Percentiles rank a stretch among this genome's conserved stretches.
phyloP scores from a whole-genome alignment of 805 yeast genomes.

The Kluyveromyces dobzhanskii region DNA sequence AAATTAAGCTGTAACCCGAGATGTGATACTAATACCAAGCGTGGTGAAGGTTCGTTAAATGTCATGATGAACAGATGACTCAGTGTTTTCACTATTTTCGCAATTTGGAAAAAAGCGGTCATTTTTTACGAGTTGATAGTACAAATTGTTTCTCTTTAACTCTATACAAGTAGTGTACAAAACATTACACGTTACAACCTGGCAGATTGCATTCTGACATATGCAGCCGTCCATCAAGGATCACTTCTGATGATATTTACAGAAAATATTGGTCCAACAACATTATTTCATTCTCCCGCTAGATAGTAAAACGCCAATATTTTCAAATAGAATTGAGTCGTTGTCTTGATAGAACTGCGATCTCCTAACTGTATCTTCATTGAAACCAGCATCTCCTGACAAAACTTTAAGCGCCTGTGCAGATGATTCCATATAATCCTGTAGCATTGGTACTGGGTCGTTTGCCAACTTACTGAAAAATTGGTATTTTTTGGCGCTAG shows the following conservation, averaged over 20 bases:
- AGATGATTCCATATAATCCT: conserved; percentile 71
- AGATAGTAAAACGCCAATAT: conserved; percentile 62
- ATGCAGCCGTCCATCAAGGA: too few relatives aligned
- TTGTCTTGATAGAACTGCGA: conserved; percentile 62
- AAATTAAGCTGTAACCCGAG: too few relatives aligned
- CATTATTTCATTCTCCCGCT: conserved; percentile 26
- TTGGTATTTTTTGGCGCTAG: conserved; percentile 55
- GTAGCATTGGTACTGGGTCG: conserved; percentile 69
- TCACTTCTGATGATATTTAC: too few relatives aligned
- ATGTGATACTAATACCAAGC: too few relatives aligned
- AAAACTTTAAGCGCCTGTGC: conserved; percentile 77
- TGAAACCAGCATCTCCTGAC: conserved; percentile 82
- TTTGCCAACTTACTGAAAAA: conserved; percentile 68
- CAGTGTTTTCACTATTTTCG: neutral
- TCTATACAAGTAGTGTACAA: too few relatives aligned
- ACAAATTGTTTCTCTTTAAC: neutral
- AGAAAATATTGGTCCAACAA: too few relatives aligned
- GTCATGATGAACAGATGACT: neutral
- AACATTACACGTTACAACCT: too few relatives aligned
- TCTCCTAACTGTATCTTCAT: conserved; percentile 81
- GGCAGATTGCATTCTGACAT: too few relatives aligned
- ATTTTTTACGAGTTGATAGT: neutral
- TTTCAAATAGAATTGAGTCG: conserved; percentile 70
- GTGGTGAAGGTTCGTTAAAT: neutral
- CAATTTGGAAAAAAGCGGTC: neutral